Evolutionary conservation across 2,329 filamentous ascomycete species (phyloP).

Genomic region (Trichoderma hamatum): DNA sequence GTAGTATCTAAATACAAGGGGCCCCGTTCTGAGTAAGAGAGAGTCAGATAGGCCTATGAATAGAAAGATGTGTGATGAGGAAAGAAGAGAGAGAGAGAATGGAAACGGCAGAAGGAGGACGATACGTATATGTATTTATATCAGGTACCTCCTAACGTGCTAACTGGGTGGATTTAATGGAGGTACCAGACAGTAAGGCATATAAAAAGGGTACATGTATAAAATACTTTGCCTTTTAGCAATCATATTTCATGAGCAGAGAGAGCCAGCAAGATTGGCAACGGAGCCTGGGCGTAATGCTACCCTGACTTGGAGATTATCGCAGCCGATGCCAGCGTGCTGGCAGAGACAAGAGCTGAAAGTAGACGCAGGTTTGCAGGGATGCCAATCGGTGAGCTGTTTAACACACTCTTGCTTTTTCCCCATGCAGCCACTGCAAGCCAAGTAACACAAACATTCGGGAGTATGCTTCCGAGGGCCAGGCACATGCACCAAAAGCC

Average conservation of each 20-base stretch:
- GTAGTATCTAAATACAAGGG: neutral
- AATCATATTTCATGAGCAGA: neutral
- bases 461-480: neutral
- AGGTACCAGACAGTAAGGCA: too few relatives aligned
- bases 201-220: too few relatives aligned
- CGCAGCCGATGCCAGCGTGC: neutral
- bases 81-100: neutral
- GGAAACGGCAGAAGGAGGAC: neutral
- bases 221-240: neutral
- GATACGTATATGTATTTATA: conserved; percentile 5
- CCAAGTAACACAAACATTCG: conserved; percentile 3
- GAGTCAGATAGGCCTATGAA: neutral
- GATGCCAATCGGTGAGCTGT: conserved; percentile 1
- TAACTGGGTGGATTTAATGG: too few relatives aligned
- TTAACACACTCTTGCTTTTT: neutral
- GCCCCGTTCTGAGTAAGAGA: neutral
- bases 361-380: neutral
- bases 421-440: conserved; percentile 9
- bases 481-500: neutral
- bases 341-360: neutral
- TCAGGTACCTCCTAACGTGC: neutral
- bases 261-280: neutral
- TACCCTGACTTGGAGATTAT: neutral
- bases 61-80: neutral
- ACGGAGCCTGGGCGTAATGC: neutral